A percentile compares a stretch with the other conserved stretches of the same genome.
Evolutionary conservation across 345 rosid genomes (phyloP).

Genomic region (Bruguiera sexangula): DNA sequence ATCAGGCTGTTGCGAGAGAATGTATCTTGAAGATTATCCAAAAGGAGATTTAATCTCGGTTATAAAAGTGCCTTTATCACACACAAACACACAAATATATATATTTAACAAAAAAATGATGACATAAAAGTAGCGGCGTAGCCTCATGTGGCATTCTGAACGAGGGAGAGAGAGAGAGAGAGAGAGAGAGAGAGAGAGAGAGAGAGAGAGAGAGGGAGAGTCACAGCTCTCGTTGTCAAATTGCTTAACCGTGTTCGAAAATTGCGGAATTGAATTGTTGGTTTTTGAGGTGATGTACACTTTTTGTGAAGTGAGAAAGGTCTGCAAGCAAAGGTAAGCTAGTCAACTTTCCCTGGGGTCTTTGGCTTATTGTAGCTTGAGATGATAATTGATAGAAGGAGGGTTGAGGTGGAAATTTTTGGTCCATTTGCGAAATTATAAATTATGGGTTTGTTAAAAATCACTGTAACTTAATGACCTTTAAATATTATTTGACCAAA

Average conservation of each 20-base stretch:
- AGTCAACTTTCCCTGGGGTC: neutral
- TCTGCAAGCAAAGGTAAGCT: neutral
- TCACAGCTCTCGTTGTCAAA: neutral
- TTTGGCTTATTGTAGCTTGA: neutral
- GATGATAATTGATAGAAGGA: neutral
- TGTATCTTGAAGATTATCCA: too few species aligned
- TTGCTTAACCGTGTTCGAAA: neutral
- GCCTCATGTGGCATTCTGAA: too few species aligned
- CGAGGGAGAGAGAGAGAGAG: too few species aligned
- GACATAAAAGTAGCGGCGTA: too few species aligned
- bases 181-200: too few species aligned
- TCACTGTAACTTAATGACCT: constrained; percentile 3
- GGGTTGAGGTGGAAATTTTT: neutral
- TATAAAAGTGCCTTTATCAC: too few species aligned
- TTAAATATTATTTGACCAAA: constrained; percentile 27
- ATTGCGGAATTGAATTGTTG: neutral
- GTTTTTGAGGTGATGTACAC: neutral
- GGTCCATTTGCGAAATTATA: neutral
- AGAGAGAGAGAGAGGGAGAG: too few species aligned
- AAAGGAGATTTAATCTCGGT: too few species aligned
- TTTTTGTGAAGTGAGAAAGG: neutral
- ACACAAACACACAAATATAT: too few species aligned
- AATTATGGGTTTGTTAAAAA: constrained; percentile 10
- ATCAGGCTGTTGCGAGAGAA: too few species aligned
- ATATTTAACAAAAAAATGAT: too few species aligned